A percentile compares a stretch with the other conserved stretches of the same genome.
phyloP scores from a whole-genome alignment of 805 yeast genomes.

The Wickerhamomyces canadensis region DNA sequence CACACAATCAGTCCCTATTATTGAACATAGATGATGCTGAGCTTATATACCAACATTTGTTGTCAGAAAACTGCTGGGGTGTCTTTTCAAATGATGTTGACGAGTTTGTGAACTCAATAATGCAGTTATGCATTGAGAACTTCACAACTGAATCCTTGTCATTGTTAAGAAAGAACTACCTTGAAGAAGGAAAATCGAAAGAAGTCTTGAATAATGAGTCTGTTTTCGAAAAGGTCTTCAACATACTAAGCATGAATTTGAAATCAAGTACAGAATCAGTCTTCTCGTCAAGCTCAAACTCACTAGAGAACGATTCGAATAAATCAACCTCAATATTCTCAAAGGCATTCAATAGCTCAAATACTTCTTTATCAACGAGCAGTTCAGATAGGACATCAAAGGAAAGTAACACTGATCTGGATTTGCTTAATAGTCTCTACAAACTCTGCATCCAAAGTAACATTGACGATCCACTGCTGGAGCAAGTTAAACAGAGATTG shows the following conservation, averaged over 20 bases:
- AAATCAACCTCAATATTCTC: slow-evolving; percentile 8
- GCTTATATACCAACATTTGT: slow-evolving; percentile 32
- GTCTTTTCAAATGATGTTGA: slow-evolving; percentile 33
- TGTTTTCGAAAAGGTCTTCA: slow-evolving; percentile 11
- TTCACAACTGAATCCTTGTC: slow-evolving; percentile 9
- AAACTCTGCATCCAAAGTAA: slow-evolving; percentile 19
- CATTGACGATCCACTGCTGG: slow-evolving; percentile 16
- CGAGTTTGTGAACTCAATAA: slow-evolving; percentile 27
- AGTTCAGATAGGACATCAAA: neutral
- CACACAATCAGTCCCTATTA: slow-evolving; percentile 38
- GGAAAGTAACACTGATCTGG: slow-evolving; percentile 8
- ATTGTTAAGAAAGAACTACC: slow-evolving; percentile 5
- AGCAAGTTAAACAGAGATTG: slow-evolving; percentile 15
- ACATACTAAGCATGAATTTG: slow-evolving; percentile 4
- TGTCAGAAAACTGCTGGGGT: slow-evolving; percentile 38
- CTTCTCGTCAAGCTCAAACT: slow-evolving; percentile 5
- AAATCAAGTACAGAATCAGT: slow-evolving; percentile 6
- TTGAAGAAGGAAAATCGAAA: too few species aligned
- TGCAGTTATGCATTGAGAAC: slow-evolving; percentile 10
- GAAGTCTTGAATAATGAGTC: slow-evolving; percentile 5
- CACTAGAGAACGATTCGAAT: slow-evolving; percentile 2
- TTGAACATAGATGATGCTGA: slow-evolving; percentile 33
- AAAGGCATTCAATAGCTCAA: slow-evolving; percentile 8
- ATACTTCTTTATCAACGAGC: slow-evolving; percentile 6
- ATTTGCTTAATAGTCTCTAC: slow-evolving; percentile 16